These are phyloP conservation scores for Aspergillus egyptiacus DNA, from an alignment of 495 filamentous ascomycete genomes.

Conservation along the genomic window DNA sequence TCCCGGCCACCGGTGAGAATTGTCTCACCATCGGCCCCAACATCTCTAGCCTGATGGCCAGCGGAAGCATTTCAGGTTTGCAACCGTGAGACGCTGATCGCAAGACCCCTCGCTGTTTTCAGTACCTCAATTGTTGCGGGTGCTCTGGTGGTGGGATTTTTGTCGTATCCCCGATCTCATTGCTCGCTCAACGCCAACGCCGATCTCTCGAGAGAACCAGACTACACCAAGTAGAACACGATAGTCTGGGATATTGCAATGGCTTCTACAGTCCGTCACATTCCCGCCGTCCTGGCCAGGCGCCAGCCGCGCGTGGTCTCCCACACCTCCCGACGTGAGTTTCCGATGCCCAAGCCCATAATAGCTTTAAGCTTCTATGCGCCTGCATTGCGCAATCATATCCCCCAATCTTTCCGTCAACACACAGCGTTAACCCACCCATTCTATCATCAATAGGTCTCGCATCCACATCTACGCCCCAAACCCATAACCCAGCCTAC, in stretches of 20 bases:
- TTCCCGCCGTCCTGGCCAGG: slow-evolving; percentile 36
- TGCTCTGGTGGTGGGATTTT: slow-evolving; percentile 23
- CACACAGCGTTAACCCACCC: background rate
- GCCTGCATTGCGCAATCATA: too few species aligned
- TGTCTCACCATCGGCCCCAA: slow-evolving; percentile 36
- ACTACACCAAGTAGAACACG: background rate
- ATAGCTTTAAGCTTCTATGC: too few species aligned
- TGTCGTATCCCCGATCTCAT: slow-evolving; percentile 2
- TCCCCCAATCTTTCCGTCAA: background rate
- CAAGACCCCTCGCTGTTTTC: slow-evolving; percentile 1
- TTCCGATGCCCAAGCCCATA: slow-evolving; percentile 5
- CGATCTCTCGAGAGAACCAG: slow-evolving; percentile 13
- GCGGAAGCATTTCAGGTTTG: slow-evolving; percentile 4
- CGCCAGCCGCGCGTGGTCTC: slow-evolving; percentile 31
- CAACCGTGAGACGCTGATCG: background rate
- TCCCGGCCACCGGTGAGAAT: slow-evolving; percentile 42
- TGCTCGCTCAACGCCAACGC: slow-evolving; percentile 16
- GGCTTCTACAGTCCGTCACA: slow-evolving; percentile 34
- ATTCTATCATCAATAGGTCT: slow-evolving; percentile 20
- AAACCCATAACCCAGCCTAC: slow-evolving; percentile 62
- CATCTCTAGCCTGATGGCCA: slow-evolving; percentile 21
- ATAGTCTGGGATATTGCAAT: slow-evolving; percentile 22
- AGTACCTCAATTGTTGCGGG: slow-evolving; percentile 25
- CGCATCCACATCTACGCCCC: slow-evolving; percentile 35
- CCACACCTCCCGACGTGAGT: slow-evolving; percentile 37